phyloP scores from a whole-genome alignment of 1,139 yeast genomes.

The Zygosaccharomyces sapae region DNA sequence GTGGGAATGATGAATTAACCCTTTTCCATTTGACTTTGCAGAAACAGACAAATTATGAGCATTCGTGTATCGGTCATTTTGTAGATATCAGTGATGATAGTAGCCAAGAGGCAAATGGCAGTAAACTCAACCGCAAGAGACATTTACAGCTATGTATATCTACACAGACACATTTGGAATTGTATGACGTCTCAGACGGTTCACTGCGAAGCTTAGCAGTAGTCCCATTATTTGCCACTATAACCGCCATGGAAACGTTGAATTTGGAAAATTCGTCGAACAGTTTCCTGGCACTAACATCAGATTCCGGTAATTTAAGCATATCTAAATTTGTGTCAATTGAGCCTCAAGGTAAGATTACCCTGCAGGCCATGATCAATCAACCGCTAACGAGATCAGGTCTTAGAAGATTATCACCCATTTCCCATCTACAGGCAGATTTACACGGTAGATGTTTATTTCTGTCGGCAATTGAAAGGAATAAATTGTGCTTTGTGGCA shows the following conservation, averaged over 20 bases:
- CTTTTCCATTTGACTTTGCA: constrained; percentile 67
- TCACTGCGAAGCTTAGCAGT: constrained; percentile 43
- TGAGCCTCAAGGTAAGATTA: constrained; percentile 36
- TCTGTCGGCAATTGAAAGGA: constrained; percentile 67
- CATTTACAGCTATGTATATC: constrained; percentile 31
- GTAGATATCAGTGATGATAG: constrained; percentile 54
- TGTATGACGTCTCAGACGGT: constrained; percentile 51
- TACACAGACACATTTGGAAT: constrained; percentile 33
- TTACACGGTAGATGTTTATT: constrained; percentile 68
- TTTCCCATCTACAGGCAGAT: constrained; percentile 70
- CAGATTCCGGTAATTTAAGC: constrained; percentile 76
- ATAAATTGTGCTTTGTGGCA: constrained; percentile 61
- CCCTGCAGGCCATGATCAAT: constrained; percentile 50
- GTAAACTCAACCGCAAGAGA: constrained; percentile 32
- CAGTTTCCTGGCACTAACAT: constrained; percentile 63
- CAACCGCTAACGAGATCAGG: constrained; percentile 78
- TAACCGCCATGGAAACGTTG: constrained; percentile 52
- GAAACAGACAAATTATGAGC: constrained; percentile 49
- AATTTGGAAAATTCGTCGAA: constrained; percentile 49
- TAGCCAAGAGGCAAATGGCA: constrained; percentile 36
- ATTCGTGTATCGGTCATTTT: constrained; percentile 66
- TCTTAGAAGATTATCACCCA: constrained; percentile 69
- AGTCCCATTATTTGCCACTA: constrained; percentile 55
- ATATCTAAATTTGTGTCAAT: constrained; percentile 46
- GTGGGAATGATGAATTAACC: constrained; percentile 20